phyloP scores from a whole-genome alignment of 2,329 filamentous ascomycete species.

The Aspergillus sp. region DNA sequence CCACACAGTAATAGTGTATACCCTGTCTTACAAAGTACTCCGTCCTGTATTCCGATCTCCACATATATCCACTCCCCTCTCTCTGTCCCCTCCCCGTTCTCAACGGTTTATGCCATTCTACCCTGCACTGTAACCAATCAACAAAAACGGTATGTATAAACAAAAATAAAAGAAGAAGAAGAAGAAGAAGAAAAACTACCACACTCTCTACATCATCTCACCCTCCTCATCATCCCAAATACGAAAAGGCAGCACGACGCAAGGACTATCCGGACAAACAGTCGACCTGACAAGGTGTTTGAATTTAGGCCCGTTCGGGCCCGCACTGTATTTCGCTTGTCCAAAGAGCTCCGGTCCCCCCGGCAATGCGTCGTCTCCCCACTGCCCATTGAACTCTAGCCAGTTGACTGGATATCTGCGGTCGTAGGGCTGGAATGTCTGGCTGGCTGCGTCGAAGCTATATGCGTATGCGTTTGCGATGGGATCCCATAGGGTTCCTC shows the following conservation, averaged over 20 bases:
- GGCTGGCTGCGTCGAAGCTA: conserved; percentile 48
- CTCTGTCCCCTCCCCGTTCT: neutral
- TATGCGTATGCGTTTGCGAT: conserved; percentile 58
- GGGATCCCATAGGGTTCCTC: conserved; percentile 64
- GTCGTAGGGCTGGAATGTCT: conserved; percentile 53
- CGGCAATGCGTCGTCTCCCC: conserved; percentile 64
- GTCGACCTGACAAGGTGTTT: conserved; percentile 59
- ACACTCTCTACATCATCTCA: conserved; percentile 7
- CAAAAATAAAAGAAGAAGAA: too few relatives aligned
- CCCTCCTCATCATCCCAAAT: conserved; percentile 20
- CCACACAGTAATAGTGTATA: neutral
- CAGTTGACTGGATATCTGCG: conserved; percentile 53
- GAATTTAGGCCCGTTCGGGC: conserved; percentile 63
- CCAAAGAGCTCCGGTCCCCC: conserved; percentile 54
- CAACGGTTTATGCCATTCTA: neutral
- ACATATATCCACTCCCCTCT: neutral
- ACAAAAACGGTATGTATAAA: neutral
- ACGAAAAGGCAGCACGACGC: conserved; percentile 46
- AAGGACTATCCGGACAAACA: conserved; percentile 58
- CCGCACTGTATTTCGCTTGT: conserved; percentile 58
- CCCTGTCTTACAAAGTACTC: neutral
- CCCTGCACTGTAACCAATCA: neutral
- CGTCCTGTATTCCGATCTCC: neutral
- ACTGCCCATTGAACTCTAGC: conserved; percentile 59
- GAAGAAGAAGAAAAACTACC: neutral